Percentiles rank a stretch among this genome's conserved stretches.
These are phyloP conservation scores for Suhomyces faveliae DNA, from an alignment of 805 yeast genomes.

Conservation along the genomic window DNA sequence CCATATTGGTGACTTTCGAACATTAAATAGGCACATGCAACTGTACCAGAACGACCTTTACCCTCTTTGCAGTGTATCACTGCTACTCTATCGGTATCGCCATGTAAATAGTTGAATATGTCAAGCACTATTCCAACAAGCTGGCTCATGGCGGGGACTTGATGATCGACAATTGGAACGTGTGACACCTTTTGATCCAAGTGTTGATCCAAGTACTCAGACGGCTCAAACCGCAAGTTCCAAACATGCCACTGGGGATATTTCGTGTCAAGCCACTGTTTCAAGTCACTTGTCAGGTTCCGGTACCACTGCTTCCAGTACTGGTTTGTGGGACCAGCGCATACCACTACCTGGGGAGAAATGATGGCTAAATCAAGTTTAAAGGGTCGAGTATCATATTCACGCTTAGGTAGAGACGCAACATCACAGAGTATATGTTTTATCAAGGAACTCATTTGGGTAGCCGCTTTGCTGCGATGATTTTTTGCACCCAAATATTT, in stretches of 20 bases:
- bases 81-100: conserved; percentile 47
- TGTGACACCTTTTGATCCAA: conserved; percentile 34
- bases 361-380: conserved; percentile 1
- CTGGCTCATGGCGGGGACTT: conserved; percentile 63
- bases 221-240: conserved; percentile 64
- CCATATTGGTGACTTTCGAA: conserved; percentile 16
- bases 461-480: background rate
- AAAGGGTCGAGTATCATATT: background rate
- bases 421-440: background rate
- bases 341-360: conserved; percentile 57
- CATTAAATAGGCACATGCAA: conserved; percentile 71
- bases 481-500: background rate
- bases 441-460: background rate
- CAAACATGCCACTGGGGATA: conserved; percentile 67
- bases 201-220: conserved; percentile 40
- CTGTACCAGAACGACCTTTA: conserved; percentile 85
- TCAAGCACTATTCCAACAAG: conserved; percentile 45
- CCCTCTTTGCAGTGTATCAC: conserved; percentile 88
- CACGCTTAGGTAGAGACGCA: background rate
- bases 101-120: conserved; percentile 43
- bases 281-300: conserved; percentile 51
- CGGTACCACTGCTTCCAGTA: conserved; percentile 47
- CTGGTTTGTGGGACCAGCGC: conserved; percentile 67
- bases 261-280: conserved; percentile 41
- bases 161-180: conserved; percentile 74